Conservation (phyloP, 2,329 filamentous ascomycete genomes). For the Tolypocladium nubicola region DNA sequence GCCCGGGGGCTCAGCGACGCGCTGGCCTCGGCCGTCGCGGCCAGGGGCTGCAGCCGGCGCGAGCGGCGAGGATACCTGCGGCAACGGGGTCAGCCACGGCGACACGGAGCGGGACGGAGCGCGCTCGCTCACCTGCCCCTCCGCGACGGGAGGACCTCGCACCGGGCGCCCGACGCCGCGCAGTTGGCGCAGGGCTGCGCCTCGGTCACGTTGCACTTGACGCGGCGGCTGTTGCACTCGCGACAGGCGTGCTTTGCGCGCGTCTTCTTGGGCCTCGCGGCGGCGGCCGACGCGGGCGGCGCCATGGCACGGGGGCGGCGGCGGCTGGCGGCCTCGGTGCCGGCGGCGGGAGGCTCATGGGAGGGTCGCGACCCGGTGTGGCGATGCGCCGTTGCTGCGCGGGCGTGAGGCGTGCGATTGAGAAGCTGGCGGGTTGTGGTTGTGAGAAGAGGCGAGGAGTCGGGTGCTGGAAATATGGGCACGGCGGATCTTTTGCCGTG, state of each 20-base stretch:
- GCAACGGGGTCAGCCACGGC: too few relatives aligned
- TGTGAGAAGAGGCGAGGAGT: not conserved
- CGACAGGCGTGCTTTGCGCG: slow-evolving; percentile 24
- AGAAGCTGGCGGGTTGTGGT: not conserved
- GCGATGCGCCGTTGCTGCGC: not conserved
- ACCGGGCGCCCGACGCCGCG: slow-evolving; percentile 11
- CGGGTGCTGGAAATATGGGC: not conserved
- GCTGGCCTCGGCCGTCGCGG: slow-evolving; percentile 5
- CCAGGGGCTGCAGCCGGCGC: slow-evolving; percentile 6
- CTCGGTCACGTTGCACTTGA: slow-evolving; percentile 25
- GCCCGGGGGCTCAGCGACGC: slow-evolving; percentile 2
- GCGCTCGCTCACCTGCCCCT: slow-evolving; percentile 17
- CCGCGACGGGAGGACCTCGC: slow-evolving; percentile 22
- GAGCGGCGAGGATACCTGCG: slow-evolving; percentile 14
- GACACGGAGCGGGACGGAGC: not conserved
- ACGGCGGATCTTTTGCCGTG: not conserved
- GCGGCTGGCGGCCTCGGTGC: not conserved
- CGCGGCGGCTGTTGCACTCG: slow-evolving; percentile 21
- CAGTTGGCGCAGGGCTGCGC: slow-evolving; percentile 22
- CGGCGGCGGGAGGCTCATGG: not conserved
- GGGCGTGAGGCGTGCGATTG: too few relatives aligned
- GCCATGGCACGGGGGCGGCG: not conserved
- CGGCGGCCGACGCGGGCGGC: not conserved
- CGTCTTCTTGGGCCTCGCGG: slow-evolving; percentile 18
- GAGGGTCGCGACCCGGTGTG: not conserved